Evolutionary conservation across 495 filamentous ascomycete genomes (phyloP).

Genomic region (Neurospora cerealis): DNA sequence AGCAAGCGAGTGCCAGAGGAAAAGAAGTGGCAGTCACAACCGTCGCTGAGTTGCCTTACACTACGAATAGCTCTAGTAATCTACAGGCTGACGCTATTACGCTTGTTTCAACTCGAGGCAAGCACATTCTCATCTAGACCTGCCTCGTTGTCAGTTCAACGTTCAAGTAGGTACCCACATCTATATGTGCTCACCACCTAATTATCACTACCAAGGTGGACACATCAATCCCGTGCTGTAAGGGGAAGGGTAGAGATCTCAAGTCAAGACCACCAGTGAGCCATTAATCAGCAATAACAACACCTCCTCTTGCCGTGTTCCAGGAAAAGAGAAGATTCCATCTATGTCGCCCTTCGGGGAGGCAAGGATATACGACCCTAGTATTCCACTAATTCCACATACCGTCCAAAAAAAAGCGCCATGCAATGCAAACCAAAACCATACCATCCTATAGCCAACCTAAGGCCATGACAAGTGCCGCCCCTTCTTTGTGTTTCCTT

Average conservation of each 20-base stretch:
- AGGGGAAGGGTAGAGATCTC: not conserved
- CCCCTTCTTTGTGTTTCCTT: not conserved
- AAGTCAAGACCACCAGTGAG: not conserved
- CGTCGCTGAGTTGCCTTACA: not conserved
- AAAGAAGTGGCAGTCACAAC: not conserved
- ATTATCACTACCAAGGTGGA: not conserved
- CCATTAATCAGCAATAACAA: not conserved
- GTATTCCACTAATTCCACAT: constrained; percentile 18
- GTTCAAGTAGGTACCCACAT: not conserved
- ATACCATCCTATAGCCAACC: constrained; percentile 1
- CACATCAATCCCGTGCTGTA: not conserved
- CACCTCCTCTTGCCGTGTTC: not conserved
- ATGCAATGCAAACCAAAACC: not conserved
- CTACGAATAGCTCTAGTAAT: not conserved
- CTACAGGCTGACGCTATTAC: not conserved
- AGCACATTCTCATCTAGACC: not conserved
- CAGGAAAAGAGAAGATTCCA: constrained; percentile 8
- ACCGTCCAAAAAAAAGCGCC: constrained; percentile 7
- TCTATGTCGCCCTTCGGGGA: constrained; percentile 12
- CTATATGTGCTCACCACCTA: not conserved
- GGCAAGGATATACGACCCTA: constrained; percentile 21
- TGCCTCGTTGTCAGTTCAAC: not conserved
- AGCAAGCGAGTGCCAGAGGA: not conserved
- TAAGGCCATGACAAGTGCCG: not conserved
- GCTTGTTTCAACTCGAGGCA: not conserved